These are phyloP conservation scores for Trifolium fragiferum DNA, from an alignment of 306 rosid species.

Conservation along the genomic window DNA sequence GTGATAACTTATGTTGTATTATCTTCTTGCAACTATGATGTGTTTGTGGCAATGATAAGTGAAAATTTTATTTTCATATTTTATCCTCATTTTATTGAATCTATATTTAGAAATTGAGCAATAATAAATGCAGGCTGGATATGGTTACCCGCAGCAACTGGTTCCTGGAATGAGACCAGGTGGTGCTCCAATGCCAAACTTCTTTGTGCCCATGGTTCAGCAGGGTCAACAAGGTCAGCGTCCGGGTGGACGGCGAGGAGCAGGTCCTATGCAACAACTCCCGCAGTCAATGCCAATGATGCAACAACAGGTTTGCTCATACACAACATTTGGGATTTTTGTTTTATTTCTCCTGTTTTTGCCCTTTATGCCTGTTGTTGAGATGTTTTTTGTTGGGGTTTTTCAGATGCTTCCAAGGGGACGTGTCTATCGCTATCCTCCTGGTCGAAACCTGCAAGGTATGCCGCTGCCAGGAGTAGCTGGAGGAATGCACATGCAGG, in stretches of 20 bases:
- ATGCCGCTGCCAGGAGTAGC: slow-evolving; percentile 55
- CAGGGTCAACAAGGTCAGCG: slow-evolving; percentile 82
- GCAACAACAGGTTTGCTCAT: slow-evolving; percentile 67
- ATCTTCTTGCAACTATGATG: slow-evolving; percentile 18
- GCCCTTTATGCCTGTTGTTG: not conserved
- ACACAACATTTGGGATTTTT: not conserved
- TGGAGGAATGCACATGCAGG: slow-evolving; percentile 65
- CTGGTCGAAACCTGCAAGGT: slow-evolving; percentile 63
- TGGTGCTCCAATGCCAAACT: slow-evolving; percentile 67
- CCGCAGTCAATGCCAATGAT: slow-evolving; percentile 65
- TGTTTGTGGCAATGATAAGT: not conserved
- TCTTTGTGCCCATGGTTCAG: slow-evolving; percentile 71
- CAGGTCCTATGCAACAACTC: slow-evolving; percentile 64
- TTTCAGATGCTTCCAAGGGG: slow-evolving; percentile 79
- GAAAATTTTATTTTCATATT: slow-evolving; percentile 10
- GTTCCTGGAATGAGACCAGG: slow-evolving; percentile 79
- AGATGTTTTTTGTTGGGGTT: not conserved
- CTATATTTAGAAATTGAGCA: slow-evolving; percentile 1
- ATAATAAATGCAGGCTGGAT: slow-evolving; percentile 57
- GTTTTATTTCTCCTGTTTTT: not conserved
- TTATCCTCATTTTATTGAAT: slow-evolving; percentile 14
- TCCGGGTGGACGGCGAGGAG: slow-evolving; percentile 74
- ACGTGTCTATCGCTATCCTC: slow-evolving; percentile 69
- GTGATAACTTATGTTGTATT: not conserved
- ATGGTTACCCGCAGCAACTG: slow-evolving; percentile 84